Percentiles rank a stretch among this genome's conserved stretches.
Evolutionary conservation across 257 asterid genomes (phyloP).

Genomic region (Henckelia pumila): DNA sequence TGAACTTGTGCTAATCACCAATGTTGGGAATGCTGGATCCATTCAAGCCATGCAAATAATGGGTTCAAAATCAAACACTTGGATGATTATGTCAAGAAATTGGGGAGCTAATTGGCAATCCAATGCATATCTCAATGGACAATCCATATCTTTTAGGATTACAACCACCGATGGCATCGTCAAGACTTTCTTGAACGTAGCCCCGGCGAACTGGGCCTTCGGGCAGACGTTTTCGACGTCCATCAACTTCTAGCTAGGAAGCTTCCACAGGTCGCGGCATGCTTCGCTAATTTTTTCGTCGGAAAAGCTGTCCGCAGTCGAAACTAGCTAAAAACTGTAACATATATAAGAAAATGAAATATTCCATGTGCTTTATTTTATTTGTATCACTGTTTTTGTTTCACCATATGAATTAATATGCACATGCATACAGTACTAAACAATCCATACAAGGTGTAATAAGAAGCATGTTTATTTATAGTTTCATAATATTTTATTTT

Average conservation of each 20-base stretch:
- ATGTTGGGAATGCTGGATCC: slow-evolving; percentile 83
- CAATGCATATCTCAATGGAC: slow-evolving; percentile 54
- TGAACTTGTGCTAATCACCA: slow-evolving; percentile 60
- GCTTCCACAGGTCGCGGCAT: too few species aligned
- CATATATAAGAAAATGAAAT: too few species aligned
- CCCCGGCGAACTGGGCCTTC: slow-evolving; percentile 63
- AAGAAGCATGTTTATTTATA: too few species aligned
- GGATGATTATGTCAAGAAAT: slow-evolving; percentile 81
- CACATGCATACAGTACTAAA: too few species aligned
- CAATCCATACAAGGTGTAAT: too few species aligned
- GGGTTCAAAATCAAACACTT: slow-evolving; percentile 53
- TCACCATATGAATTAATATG: too few species aligned
- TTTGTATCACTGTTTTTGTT: too few species aligned
- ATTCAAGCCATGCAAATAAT: slow-evolving; percentile 60
- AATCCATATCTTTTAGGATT: slow-evolving; percentile 63
- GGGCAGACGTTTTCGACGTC: slow-evolving; percentile 67
- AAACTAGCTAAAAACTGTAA: too few species aligned
- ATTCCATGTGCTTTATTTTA: too few species aligned
- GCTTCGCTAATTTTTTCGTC: slow-evolving; percentile 39
- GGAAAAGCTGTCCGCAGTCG: slow-evolving; percentile 85
- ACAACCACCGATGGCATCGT: slow-evolving; percentile 68
- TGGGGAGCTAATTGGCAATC: slow-evolving; percentile 97
- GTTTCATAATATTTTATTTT: too few species aligned
- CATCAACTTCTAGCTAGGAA: slow-evolving; percentile 38
- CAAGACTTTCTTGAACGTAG: slow-evolving; percentile 45